Percentiles rank a stretch among this genome's conserved stretches.
These are phyloP conservation scores for Tagetes patula DNA, from an alignment of 129 eudicot genomes.

Conservation along the genomic window DNA sequence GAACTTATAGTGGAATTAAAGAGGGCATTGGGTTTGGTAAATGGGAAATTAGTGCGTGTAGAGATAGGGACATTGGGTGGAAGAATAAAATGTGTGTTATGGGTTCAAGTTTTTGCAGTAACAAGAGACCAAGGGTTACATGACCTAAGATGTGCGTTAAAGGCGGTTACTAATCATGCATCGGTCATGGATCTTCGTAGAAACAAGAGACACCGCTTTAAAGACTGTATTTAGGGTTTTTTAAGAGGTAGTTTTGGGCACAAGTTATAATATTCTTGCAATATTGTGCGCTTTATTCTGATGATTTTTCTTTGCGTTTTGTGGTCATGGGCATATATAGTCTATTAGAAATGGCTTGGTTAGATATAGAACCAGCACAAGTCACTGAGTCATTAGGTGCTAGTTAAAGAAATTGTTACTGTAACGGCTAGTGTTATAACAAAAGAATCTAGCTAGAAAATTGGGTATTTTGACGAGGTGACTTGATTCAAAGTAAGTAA, in stretches of 20 bases:
- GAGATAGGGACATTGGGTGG: slow-evolving; percentile 85
- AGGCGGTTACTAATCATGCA: slow-evolving; percentile 51
- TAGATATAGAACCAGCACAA: too few relatives aligned
- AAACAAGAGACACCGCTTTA: slow-evolving; percentile 53
- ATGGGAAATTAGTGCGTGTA: slow-evolving; percentile 52
- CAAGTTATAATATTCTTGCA: slow-evolving; percentile 1
- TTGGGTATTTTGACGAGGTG: too few relatives aligned
- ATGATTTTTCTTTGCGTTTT: neutral
- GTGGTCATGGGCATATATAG: too few relatives aligned
- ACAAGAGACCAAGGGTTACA: slow-evolving; percentile 43
- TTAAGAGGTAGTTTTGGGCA: neutral
- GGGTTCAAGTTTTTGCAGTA: slow-evolving; percentile 40
- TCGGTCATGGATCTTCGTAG: slow-evolving; percentile 39
- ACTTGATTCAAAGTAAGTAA: too few relatives aligned
- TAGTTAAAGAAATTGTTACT: too few relatives aligned
- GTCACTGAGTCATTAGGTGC: too few relatives aligned
- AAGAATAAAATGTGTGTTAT: slow-evolving; percentile 60
- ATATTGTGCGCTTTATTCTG: neutral
- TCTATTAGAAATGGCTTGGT: too few relatives aligned
- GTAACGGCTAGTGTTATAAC: too few relatives aligned
- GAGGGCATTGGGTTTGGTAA: slow-evolving; percentile 49
- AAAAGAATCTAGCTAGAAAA: too few relatives aligned
- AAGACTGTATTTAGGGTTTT: neutral
- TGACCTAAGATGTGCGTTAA: slow-evolving; percentile 49
- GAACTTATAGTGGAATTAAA: slow-evolving; percentile 55